phyloP scores from a whole-genome alignment of 2,329 filamentous ascomycete species.

The Hysterium pulicare region DNA sequence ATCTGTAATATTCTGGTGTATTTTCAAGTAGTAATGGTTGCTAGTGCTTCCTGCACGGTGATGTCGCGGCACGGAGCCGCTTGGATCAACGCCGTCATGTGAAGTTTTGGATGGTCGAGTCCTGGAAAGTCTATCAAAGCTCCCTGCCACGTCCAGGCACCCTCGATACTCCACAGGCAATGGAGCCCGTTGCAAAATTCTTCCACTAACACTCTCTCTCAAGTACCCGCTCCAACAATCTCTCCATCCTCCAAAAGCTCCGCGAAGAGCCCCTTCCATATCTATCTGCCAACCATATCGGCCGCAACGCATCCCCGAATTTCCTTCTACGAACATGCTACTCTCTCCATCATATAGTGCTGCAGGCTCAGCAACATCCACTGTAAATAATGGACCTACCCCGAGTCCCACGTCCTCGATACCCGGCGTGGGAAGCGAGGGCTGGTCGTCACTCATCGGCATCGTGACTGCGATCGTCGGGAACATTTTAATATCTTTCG shows the following conservation, averaged over 20 bases:
- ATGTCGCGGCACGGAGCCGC: too few species aligned
- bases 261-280: neutral
- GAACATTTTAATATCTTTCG: constrained; percentile 91
- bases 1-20: too few species aligned
- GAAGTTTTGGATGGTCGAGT: too few species aligned
- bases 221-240: constrained; percentile 1
- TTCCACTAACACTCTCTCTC: constrained; percentile 3
- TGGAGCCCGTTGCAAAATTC: too few species aligned
- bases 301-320: neutral
- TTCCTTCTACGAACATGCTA: constrained; percentile 19
- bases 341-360: constrained; percentile 19
- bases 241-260: neutral
- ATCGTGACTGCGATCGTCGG: constrained; percentile 90
- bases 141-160: too few species aligned
- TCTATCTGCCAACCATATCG: neutral
- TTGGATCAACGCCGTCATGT: constrained; percentile 14
- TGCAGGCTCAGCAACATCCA: constrained; percentile 18
- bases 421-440: constrained; percentile 24
- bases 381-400: constrained; percentile 6
- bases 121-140: constrained; percentile 10
- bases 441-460: constrained; percentile 91
- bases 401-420: constrained; percentile 6
- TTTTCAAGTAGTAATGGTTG: too few species aligned
- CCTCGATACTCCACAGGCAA: too few species aligned
- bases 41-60: too few species aligned